phyloP scores from a whole-genome alignment of 208 protist species.

The Willaertia magna region DNA sequence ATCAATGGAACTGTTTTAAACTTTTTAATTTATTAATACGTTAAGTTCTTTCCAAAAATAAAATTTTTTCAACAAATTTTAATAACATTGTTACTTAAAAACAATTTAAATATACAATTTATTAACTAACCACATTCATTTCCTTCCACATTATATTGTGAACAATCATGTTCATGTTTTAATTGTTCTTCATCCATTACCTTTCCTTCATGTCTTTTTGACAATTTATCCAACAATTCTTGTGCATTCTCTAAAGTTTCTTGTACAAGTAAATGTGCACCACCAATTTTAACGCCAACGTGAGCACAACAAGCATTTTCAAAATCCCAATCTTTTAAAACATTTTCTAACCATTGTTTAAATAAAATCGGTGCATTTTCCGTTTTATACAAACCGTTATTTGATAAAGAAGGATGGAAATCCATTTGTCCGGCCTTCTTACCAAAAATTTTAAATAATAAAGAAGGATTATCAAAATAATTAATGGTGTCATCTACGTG shows the following conservation, averaged over 20 bases:
- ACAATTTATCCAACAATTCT: not conserved
- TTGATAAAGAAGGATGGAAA: not conserved
- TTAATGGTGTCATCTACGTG: constrained; percentile 1
- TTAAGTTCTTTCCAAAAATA: no score
- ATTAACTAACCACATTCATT: no score
- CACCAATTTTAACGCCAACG: not conserved
- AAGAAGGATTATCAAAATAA: not conserved
- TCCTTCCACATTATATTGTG: no score
- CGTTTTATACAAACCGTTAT: not conserved
- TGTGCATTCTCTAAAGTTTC: not conserved
- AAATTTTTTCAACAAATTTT: no score
- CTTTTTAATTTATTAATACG: no score
- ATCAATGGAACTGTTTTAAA: no score
- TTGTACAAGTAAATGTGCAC: not conserved
- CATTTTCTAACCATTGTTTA: not conserved
- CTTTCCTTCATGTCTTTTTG: not conserved
- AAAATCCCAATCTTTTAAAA: constrained; percentile 3
- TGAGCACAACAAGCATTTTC: not conserved
- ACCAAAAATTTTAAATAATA: not conserved
- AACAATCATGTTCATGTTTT: no score
- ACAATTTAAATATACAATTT: no score
- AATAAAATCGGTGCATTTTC: not conserved
- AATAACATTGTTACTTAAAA: no score
- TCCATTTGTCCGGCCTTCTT: not conserved
- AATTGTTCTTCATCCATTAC: no score